Conservation (phyloP, 306 rosid genomes). For the Nissolia schottii region DNA sequence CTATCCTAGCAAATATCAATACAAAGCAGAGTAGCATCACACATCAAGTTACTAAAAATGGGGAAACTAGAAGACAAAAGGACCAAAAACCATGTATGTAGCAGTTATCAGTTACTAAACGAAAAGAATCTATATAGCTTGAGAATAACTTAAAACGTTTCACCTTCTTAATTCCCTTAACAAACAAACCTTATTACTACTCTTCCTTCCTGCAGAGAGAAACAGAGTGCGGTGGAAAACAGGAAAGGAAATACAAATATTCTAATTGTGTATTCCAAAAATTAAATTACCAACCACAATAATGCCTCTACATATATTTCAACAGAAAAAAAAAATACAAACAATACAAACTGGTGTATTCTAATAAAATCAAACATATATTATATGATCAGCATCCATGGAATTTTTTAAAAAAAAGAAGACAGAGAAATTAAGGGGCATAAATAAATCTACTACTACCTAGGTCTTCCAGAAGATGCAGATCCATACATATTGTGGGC, state of each 20-base stretch:
- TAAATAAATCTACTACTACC: background rate
- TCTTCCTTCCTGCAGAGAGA: background rate
- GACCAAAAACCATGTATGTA: background rate
- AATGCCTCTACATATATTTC: background rate
- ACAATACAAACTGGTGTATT: background rate
- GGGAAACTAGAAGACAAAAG: background rate
- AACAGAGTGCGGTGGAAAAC: no score
- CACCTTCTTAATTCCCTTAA: background rate
- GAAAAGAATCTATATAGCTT: background rate
- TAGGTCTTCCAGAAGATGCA: constrained; percentile 33
- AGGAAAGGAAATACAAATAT: background rate
- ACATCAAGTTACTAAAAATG: background rate
- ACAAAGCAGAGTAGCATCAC: background rate
- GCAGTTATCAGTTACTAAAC: background rate
- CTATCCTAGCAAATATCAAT: background rate
- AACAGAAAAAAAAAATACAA: background rate
- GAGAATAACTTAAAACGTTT: background rate
- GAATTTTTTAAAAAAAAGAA: background rate
- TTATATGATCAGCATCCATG: no score
- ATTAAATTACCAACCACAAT: background rate
- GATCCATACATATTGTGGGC: constrained; percentile 40
- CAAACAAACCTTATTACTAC: background rate
- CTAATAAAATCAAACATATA: background rate
- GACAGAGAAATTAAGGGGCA: background rate
- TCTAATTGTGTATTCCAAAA: background rate